Percentiles rank a stretch among this genome's conserved stretches.
Evolutionary conservation across 139 green algal species (phyloP).

Genomic region (Penium margaritaceum): DNA sequence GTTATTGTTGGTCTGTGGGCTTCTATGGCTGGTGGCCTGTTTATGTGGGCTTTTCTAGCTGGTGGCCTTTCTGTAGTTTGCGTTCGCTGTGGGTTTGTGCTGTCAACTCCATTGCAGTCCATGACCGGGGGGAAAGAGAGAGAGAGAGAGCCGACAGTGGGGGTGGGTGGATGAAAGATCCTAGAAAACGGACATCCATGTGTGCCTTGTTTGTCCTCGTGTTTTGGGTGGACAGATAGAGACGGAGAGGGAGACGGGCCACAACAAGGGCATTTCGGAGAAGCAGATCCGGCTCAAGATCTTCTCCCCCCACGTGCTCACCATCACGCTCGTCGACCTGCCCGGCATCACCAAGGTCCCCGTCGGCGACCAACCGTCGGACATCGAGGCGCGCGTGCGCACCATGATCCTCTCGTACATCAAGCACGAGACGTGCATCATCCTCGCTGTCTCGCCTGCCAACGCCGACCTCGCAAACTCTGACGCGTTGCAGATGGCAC

Average conservation of each 20-base stretch:
- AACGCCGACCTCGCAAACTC: slow-evolving; percentile 90
- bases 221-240: too few species aligned
- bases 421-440: slow-evolving; percentile 73
- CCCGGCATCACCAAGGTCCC: slow-evolving; percentile 85
- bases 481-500: slow-evolving; percentile 86
- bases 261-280: slow-evolving; percentile 84
- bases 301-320: slow-evolving; percentile 79
- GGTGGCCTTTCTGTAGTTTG: too few species aligned
- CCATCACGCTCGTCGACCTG: slow-evolving; percentile 96
- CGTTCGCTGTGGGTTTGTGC: too few species aligned
- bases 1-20: too few species aligned
- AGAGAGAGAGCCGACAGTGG: too few species aligned
- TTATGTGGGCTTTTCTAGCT: too few species aligned
- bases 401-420: slow-evolving; percentile 85
- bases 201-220: too few species aligned
- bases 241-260: slow-evolving; percentile 76
- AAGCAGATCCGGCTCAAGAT: slow-evolving; percentile 93
- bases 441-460: slow-evolving; percentile 88
- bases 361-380: slow-evolving; percentile 89
- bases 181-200: too few species aligned
- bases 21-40: too few species aligned
- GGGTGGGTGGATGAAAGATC: too few species aligned
- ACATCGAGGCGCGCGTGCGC: slow-evolving; percentile 85
- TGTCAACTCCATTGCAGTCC: too few species aligned
- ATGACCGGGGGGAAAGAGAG: too few species aligned